Percentiles rank a stretch among this genome's conserved stretches.
These are phyloP conservation scores for Lasiosphaeria ovina DNA, from an alignment of 495 filamentous ascomycete genomes.

Conservation along the genomic window DNA sequence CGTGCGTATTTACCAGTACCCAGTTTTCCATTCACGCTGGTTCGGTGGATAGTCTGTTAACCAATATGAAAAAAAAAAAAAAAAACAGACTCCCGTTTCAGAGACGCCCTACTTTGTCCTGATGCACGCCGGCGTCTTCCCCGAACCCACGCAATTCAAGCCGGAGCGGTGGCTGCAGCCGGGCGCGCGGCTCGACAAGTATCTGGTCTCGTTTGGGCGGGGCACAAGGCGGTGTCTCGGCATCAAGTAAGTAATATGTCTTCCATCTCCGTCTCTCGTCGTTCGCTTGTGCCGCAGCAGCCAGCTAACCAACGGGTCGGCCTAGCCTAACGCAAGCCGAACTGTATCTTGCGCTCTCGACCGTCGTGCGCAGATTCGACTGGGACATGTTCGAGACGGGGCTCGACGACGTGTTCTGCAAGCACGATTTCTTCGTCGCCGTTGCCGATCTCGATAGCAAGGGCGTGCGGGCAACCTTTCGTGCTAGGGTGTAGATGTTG, in stretches of 20 bases:
- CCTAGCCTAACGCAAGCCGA: conserved; percentile 27
- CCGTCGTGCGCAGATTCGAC: conserved; percentile 16
- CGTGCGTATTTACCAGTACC: conserved; percentile 17
- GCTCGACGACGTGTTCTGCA: conserved; percentile 19
- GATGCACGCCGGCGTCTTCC: conserved; percentile 43
- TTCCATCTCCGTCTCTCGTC: background rate
- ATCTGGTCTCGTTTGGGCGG: conserved; percentile 48
- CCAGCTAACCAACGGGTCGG: background rate
- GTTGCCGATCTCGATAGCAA: conserved; percentile 17
- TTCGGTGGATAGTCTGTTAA: background rate
- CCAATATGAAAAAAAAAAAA: background rate
- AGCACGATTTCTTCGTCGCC: conserved; percentile 19
- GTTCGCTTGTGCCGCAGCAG: background rate
- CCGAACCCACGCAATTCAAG: conserved; percentile 44
- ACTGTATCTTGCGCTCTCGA: conserved; percentile 14
- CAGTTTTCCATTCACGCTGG: background rate
- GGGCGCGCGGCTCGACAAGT: conserved; percentile 40
- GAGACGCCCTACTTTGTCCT: conserved; percentile 35
- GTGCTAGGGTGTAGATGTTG: background rate
- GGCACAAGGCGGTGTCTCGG: conserved; percentile 51
- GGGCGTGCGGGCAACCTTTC: conserved; percentile 15
- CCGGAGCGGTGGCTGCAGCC: conserved; percentile 53
- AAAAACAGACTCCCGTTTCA: conserved; percentile 20
- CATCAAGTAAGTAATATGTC: conserved; percentile 36
- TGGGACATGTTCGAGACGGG: conserved; percentile 23